A percentile compares a stretch with the other conserved stretches of the same genome.
Evolutionary conservation across 116 monocot genomes (phyloP).

Genomic region (Thalassia testudinum): DNA sequence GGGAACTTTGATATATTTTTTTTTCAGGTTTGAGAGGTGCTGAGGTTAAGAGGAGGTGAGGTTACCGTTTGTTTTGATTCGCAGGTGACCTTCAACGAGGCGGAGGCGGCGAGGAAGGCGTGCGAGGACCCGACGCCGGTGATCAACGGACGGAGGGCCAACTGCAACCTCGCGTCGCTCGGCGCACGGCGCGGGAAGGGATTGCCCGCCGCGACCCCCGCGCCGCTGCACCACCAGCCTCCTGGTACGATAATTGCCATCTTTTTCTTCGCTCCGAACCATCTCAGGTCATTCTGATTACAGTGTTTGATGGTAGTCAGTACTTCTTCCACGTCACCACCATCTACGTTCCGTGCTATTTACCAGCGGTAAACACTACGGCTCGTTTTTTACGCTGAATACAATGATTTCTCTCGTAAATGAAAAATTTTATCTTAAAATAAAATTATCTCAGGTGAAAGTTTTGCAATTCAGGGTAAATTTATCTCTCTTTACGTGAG

Average conservation of each 20-base stretch:
- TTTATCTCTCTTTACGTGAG: too few relatives aligned
- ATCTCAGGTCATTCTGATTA: not conserved
- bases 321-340: too few relatives aligned
- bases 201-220: conserved; percentile 35
- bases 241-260: not conserved
- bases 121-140: conserved; percentile 74
- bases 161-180: conserved; percentile 81
- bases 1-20: too few relatives aligned
- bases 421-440: too few relatives aligned
- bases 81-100: conserved; percentile 85
- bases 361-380: too few relatives aligned
- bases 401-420: too few relatives aligned
- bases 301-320: too few relatives aligned
- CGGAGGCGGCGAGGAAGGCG: conserved; percentile 78
- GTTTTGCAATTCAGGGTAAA: too few relatives aligned
- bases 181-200: conserved; percentile 34
- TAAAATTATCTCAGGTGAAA: too few relatives aligned
- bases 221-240: conserved; percentile 8
- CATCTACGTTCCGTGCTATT: too few relatives aligned
- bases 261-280: not conserved
- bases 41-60: not conserved
- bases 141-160: conserved; percentile 73
- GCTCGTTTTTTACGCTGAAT: too few relatives aligned
- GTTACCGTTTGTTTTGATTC: not conserved
- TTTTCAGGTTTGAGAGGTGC: not conserved